A percentile compares a stretch with the other conserved stretches of the same genome.
phyloP scores from a whole-genome alignment of 192 early-diverging fungal species.

The Dissophora ornata region DNA sequence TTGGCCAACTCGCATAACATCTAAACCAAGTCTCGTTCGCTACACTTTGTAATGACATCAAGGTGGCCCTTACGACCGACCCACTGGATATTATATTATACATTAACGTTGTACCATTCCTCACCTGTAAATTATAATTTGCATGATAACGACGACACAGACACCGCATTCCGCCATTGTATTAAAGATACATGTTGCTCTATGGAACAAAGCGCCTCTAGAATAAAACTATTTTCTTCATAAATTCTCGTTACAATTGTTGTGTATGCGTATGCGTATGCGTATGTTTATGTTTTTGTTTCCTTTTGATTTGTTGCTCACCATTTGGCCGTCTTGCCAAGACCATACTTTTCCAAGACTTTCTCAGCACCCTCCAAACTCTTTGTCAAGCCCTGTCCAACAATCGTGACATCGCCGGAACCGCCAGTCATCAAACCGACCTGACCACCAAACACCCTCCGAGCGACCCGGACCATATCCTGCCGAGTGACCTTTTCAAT shows the following conservation, averaged over 20 bases:
- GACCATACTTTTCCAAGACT: conserved; percentile 62
- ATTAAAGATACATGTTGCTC: background rate
- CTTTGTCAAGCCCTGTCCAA: conserved; percentile 71
- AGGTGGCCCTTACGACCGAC: too few species aligned
- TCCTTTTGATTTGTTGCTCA: background rate
- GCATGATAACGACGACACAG: too few species aligned
- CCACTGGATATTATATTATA: too few species aligned
- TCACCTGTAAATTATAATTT: background rate
- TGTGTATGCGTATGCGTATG: too few species aligned
- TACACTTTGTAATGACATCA: too few species aligned
- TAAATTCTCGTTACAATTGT: too few species aligned
- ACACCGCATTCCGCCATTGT: too few species aligned
- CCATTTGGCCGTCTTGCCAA: conserved; percentile 58
- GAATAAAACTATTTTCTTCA: too few species aligned
- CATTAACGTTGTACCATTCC: background rate
- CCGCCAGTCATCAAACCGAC: conserved; percentile 65
- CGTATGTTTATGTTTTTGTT: background rate
- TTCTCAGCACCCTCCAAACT: conserved; percentile 58
- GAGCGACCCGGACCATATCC: conserved; percentile 84
- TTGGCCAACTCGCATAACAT: background rate
- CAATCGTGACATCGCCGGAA: conserved; percentile 71
- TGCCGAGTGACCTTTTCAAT: conserved; percentile 82
- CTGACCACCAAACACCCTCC: conserved; percentile 72
- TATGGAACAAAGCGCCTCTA: background rate
- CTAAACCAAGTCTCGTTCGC: too few species aligned